Conservation (phyloP, 768 basidiomycete species). For the Kwoniella dejecticola region DNA sequence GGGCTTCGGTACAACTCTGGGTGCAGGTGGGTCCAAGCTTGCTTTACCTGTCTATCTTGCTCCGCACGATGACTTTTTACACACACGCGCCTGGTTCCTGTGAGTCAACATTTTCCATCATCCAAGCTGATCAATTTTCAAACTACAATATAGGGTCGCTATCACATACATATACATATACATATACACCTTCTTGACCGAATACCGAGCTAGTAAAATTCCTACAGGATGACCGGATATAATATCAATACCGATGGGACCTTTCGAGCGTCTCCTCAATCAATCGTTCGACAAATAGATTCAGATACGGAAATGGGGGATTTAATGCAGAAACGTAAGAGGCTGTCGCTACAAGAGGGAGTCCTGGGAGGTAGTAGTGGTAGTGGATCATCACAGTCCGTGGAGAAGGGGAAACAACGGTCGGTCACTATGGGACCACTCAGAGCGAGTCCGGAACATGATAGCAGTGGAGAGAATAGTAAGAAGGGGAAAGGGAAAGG, state of each 20-base stretch:
- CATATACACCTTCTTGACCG: too few species aligned
- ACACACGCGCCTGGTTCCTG: neutral
- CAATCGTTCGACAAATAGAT: neutral
- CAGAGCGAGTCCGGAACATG: conserved; percentile 16
- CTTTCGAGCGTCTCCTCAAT: neutral
- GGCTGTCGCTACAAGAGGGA: conserved; percentile 10
- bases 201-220: too few species aligned
- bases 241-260: neutral
- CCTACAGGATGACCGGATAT: neutral
- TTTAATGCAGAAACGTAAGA: conserved; percentile 10
- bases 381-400: neutral
- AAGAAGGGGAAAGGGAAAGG: conserved; percentile 7
- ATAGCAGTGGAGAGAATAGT: conserved; percentile 8
- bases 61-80: too few species aligned
- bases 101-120: neutral
- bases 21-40: too few species aligned
- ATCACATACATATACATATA: too few species aligned
- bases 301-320: conserved; percentile 6
- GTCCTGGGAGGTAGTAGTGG: neutral
- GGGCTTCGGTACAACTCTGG: too few species aligned
- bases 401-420: conserved; percentile 11
- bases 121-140: neutral
- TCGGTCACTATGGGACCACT: conserved; percentile 7
- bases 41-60: too few species aligned
- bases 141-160: too few species aligned